Evolutionary conservation across 257 asterid genomes (phyloP), one percentile per base, ranked within the genome.

Genomic region (Handroanthus guayacan): DNA sequence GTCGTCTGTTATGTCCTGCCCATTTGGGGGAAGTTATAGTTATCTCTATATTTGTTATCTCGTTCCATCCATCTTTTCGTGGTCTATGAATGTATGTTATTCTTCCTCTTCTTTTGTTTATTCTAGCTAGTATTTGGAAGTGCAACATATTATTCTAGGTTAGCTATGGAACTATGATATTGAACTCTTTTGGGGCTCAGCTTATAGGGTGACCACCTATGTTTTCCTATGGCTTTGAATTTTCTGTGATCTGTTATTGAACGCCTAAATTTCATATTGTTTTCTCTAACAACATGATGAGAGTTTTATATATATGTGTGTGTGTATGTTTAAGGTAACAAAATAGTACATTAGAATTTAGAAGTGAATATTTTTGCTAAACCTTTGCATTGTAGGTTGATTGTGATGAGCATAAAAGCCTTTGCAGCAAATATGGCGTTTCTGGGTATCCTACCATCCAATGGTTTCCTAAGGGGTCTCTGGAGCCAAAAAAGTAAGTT

Each of bases 391-490:
- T 86, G 72, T 85, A 90, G 97, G 93, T 90, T 78, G 96, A 92
- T 50, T 92, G 97, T 66, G 97, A 92, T 69, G 96, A 90, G 84
- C 97, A 90, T 16, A 92, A 92, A 86, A 80, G 86, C 31, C 48
- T 90, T 68, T 92, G 97, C 86, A 79, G 87, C 80, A 90, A 92
- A 80, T 90, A 87, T 80, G 97, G 89, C 20, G 97, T 92, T 61
- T 84, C 89, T 84, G 96, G 97, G 44, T 92, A 90, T 71, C 97
- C 97, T 62, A 92, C 97, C 75, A 87, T 92, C 83, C 90, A 92
- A 65, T 92, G 97, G 97, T 92, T 92, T 75, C 96, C 95, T 50
- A 92, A 92, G 83, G 96, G 96, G 48, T 90, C 97, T 81, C 77
- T 92, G 84, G 96, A 92, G 88, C 93, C 96, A 18, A 87, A 90